A percentile compares a stretch with the other conserved stretches of the same genome.
Conservation (phyloP, 352 stramenopile species). For the Globisporangium uncinulatum region DNA sequence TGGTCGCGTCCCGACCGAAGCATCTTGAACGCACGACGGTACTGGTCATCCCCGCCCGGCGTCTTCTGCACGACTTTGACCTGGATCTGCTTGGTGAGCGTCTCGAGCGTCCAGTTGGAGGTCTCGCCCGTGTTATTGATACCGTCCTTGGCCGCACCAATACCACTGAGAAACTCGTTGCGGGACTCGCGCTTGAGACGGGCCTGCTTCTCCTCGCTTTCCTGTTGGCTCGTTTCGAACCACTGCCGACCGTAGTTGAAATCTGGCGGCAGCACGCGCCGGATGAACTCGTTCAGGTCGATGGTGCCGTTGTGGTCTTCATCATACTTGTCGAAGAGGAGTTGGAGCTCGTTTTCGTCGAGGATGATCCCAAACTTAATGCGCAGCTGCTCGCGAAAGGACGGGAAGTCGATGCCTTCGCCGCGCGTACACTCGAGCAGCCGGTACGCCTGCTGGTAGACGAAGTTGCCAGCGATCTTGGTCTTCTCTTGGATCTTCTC, state of each 20-base stretch:
- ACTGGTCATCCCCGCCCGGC: slow-evolving; percentile 69
- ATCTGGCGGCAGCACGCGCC: slow-evolving; percentile 63
- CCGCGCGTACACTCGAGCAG: slow-evolving; percentile 68
- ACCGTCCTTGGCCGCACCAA: slow-evolving; percentile 20
- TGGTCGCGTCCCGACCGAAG: slow-evolving; percentile 58
- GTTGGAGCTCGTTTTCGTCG: slow-evolving; percentile 58
- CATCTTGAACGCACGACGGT: slow-evolving; percentile 78
- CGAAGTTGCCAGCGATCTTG: slow-evolving; percentile 78
- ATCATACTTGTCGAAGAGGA: slow-evolving; percentile 85
- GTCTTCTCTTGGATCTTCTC: slow-evolving; percentile 86
- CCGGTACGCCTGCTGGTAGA: slow-evolving; percentile 83
- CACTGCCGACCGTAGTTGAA: slow-evolving; percentile 72
- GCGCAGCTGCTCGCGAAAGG: slow-evolving; percentile 67
- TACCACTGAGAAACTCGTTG: slow-evolving; percentile 51
- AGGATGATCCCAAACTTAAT: slow-evolving; percentile 80
- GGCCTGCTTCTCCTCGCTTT: slow-evolving; percentile 50
- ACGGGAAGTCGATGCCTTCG: slow-evolving; percentile 72
- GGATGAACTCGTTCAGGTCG: slow-evolving; percentile 81
- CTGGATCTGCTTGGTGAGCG: slow-evolving; percentile 68
- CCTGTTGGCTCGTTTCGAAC: slow-evolving; percentile 70
- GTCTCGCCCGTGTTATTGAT: slow-evolving; percentile 38
- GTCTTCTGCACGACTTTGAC: slow-evolving; percentile 76
- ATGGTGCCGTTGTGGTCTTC: slow-evolving; percentile 75
- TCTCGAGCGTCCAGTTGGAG: slow-evolving; percentile 60
- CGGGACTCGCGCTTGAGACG: slow-evolving; percentile 55